Base-by-base conservation (phyloP, 257 asterid species). In the Fraxinus pennsylvanica region DNA sequence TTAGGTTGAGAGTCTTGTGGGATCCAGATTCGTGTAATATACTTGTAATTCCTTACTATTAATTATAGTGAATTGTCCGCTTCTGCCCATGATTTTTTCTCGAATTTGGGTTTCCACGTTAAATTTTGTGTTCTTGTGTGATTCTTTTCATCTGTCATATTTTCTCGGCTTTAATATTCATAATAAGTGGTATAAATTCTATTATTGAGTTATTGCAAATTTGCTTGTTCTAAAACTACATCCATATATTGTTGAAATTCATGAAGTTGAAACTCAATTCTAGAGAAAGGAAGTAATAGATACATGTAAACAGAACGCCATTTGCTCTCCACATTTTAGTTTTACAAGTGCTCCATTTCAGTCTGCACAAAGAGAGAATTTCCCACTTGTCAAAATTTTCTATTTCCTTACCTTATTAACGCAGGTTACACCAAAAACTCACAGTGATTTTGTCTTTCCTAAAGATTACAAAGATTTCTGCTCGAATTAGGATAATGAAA, bases 391-490 rank as follows among this genome's bases (percentile, higher is more conserved):
- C 61, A 79, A 76, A 77, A 38, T 30, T 41, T 73, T 35, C 61
- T 39, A 73, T 73, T 22, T 84, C 76, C 81, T 75, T 80, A 69
- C 54, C 81, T 88, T 86, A 86, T 90, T 90, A 76, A 76, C 87
- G 84, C 79, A 79, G 72, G 82, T 82, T 88, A 86, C 88, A 82
- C 67, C 84, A 83, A 74, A 81, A 82, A 85, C 80, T 76, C 81
- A 86, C 85, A 88, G 67, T 80, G 76, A 71, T 78, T 77, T 84
- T 82, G 79, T 39, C 78, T 73, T 82, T 78, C 84, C 91, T 85
- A 83, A 68, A 61, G 72, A 72, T 84, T 87, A 83, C 87, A 87
- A 78, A 83, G 83, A 78, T 77, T 80, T 72, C 67, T 73, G 72
- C 83, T 86, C 85, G 79, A 84, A 78, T 80, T 76, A 68, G n/a